phyloP scores from a whole-genome alignment of 345 rosid genomes.

The Pistacia vera region DNA sequence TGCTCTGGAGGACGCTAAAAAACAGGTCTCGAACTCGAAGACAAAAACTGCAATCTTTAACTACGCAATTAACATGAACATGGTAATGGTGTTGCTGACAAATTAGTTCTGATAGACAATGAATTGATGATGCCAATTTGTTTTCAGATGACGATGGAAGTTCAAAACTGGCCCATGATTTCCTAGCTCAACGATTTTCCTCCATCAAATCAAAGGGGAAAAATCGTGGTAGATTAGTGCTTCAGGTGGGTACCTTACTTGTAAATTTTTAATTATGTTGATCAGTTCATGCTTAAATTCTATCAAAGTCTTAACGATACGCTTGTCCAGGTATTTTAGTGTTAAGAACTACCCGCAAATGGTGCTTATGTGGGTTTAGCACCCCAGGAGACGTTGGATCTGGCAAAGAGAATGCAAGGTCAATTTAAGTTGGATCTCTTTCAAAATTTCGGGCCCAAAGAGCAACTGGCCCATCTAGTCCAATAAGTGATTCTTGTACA shows the following conservation, averaged over 20 bases:
- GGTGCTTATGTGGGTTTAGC: conserved; percentile 86
- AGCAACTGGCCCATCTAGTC: too few relatives aligned
- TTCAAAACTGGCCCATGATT: conserved; percentile 80
- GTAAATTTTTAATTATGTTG: not conserved
- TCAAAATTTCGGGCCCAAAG: too few relatives aligned
- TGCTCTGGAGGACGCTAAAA: conserved; percentile 82
- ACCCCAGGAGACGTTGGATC: conserved; percentile 85
- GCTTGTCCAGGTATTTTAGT: conserved; percentile 30
- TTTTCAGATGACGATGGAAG: conserved; percentile 58
- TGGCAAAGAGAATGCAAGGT: conserved; percentile 95
- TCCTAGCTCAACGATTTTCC: conserved; percentile 73
- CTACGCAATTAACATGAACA: too few relatives aligned
- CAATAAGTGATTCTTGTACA: too few relatives aligned
- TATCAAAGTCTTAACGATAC: not conserved
- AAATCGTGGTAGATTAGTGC: conserved; percentile 57
- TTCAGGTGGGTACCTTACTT: conserved; percentile 54
- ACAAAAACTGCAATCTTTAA: not conserved
- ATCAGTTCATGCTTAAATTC: not conserved
- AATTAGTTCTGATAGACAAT: not conserved
- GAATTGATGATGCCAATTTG: not conserved
- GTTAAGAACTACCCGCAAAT: conserved; percentile 39
- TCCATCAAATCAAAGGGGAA: conserved; percentile 48
- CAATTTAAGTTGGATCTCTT: not conserved
- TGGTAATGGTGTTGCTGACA: too few relatives aligned
- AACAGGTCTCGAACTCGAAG: conserved; percentile 49